Evolutionary conservation across 116 monocot genomes (phyloP).

Genomic region (Cymodocea nodosa): DNA sequence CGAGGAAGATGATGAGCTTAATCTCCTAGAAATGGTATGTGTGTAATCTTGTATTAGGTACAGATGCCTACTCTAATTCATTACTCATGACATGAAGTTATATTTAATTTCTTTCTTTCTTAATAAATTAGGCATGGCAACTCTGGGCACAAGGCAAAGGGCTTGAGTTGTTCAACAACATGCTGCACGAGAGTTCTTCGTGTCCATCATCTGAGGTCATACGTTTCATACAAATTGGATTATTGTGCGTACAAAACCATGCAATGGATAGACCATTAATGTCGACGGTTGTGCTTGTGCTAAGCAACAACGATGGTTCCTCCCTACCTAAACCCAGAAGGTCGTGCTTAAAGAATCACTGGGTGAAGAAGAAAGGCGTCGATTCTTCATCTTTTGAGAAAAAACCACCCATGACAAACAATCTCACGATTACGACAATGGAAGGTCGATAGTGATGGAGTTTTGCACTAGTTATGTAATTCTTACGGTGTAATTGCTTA

Average conservation of each 20-base stretch:
- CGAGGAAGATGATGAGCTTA: not conserved
- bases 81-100: not conserved
- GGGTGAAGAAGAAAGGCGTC: not conserved
- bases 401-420: too few relatives aligned
- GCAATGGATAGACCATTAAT: slow-evolving; percentile 17
- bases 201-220: slow-evolving; percentile 4
- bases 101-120: not conserved
- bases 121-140: not conserved
- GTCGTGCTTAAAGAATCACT: not conserved
- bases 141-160: slow-evolving; percentile 10
- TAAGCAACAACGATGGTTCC: slow-evolving; percentile 9
- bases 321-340: slow-evolving; percentile 14
- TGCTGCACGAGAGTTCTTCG: not conserved
- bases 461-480: too few relatives aligned
- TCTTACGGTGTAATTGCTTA: too few relatives aligned
- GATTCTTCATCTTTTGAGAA: not conserved
- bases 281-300: slow-evolving; percentile 20
- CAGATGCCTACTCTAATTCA: not conserved
- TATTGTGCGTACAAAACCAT: slow-evolving; percentile 19
- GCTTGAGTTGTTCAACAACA: slow-evolving; percentile 10
- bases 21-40: not conserved
- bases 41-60: not conserved
- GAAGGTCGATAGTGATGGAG: too few relatives aligned
- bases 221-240: slow-evolving; percentile 16
- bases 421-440: too few relatives aligned